Conservation (phyloP, 495 filamentous ascomycete genomes). For the Neohortaea acidophila region DNA sequence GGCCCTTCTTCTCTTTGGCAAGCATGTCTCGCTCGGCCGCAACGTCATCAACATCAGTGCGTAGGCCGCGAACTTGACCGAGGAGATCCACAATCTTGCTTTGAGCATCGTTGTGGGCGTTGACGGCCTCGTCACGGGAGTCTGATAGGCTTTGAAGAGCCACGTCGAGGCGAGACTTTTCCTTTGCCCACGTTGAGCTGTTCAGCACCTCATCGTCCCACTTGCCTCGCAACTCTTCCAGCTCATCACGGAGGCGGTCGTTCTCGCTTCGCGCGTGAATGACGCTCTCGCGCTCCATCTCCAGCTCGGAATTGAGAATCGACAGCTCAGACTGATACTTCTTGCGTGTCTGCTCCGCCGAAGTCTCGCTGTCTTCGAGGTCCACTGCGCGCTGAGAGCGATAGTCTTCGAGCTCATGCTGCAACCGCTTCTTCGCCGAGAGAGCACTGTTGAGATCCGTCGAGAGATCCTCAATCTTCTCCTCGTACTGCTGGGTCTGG, state of each 20-base stretch:
- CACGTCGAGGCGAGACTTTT: constrained; percentile 82
- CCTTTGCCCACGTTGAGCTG: constrained; percentile 94
- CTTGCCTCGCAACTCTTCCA: constrained; percentile 86
- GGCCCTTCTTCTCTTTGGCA: constrained; percentile 72
- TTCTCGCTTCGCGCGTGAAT: constrained; percentile 45
- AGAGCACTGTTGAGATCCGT: constrained; percentile 75
- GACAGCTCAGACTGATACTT: constrained; percentile 94
- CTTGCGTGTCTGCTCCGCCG: constrained; percentile 90
- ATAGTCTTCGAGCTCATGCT: constrained; percentile 97
- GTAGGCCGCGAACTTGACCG: constrained; percentile 76
- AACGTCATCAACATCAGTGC: constrained; percentile 73
- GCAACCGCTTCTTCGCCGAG: constrained; percentile 85
- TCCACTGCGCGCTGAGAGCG: constrained; percentile 87
- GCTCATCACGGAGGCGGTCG: constrained; percentile 70
- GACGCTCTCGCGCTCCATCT: constrained; percentile 79
- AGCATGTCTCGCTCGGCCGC: constrained; percentile 72
- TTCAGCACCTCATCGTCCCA: constrained; percentile 99
- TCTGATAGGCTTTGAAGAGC: constrained; percentile 78
- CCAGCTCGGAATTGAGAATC: constrained; percentile 74
- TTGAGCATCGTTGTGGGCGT: constrained; percentile 89
- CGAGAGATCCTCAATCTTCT: constrained; percentile 78
- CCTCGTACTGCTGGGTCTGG: constrained; percentile 77
- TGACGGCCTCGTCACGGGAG: constrained; percentile 81
- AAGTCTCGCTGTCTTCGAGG: constrained; percentile 89
- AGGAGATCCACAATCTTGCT: constrained; percentile 76